These are phyloP conservation scores for Pistacia atlantica DNA, from an alignment of 345 rosid genomes.

Conservation along the genomic window DNA sequence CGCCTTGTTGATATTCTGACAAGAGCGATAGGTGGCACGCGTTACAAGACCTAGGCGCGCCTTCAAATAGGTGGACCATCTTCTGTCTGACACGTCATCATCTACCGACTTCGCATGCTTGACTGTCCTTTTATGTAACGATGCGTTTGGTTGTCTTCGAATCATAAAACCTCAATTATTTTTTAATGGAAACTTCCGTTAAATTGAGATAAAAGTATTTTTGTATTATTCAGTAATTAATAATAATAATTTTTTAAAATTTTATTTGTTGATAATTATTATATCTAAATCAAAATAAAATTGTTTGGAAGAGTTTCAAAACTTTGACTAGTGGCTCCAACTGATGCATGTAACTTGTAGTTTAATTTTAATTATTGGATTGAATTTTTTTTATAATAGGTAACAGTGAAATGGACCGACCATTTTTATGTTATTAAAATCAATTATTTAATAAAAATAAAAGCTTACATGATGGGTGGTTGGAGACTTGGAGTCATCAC, in stretches of 20 bases:
- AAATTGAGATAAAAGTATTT: too few relatives aligned
- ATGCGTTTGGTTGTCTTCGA: slow-evolving; percentile 11
- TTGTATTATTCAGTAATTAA: too few relatives aligned
- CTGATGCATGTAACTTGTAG: neutral
- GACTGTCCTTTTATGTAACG: neutral
- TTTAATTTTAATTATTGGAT: neutral
- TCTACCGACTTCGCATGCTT: neutral
- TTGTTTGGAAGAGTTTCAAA: neutral
- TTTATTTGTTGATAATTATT: too few relatives aligned
- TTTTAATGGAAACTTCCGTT: neutral
- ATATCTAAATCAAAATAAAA: neutral
- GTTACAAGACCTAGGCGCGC: neutral
- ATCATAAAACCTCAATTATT: neutral
- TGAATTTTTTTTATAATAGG: neutral
- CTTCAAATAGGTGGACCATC: slow-evolving; percentile 10
- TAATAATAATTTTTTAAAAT: too few relatives aligned
- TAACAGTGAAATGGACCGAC: neutral
- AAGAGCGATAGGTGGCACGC: slow-evolving; percentile 20
- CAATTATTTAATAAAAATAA: neutral
- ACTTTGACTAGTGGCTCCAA: neutral
- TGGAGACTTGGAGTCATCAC: neutral
- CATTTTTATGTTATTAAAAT: neutral
- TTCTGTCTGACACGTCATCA: slow-evolving; percentile 25
- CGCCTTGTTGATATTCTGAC: neutral
- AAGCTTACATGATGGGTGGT: neutral